Base-by-base conservation (phyloP, 2,329 filamentous ascomycete genomes). In the Clonostachys solani region DNA sequence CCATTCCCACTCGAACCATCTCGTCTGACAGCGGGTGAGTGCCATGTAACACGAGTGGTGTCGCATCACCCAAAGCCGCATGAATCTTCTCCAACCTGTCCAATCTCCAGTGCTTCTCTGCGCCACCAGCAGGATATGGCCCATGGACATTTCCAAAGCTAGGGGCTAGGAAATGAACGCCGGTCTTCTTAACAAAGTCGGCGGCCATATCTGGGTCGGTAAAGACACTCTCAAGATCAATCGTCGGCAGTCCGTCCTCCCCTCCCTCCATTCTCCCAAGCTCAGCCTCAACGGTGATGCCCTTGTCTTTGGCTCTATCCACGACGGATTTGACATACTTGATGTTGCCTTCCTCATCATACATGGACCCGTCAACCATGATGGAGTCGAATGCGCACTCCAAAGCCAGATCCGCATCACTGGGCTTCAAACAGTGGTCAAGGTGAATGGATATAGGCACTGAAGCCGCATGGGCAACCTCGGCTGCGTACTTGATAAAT, bases 91-190 rank as follows among this genome's bases (percentile, higher is more conserved):
- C 43, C 7, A 42, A 5, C 41, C 41, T 16, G 19, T 42, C n/a
- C 7, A 23, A 85, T 56, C 87, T 83, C 17, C 86, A 62, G 59
- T 75, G 71, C 18, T 83, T 79, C 23, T 29, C 23, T 29, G 23
- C 23, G 0, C 85, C 85, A 15, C 78, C 66, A 1, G 80, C 75
- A 0, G 86, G 85, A 64, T 90, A 90, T 55, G 83, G 80, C 6
- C 86, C 86, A 65, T 90, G 87, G 40, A 90, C 83, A 55, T 90
- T 90, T 3, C 86, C 87, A 65, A 90, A 88, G 1, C 84, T 84
- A 1, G 86, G 87, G 4, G 87, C 87, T 13, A 91, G 68, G 69
- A 84, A 85, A 56, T 90, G 83, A 57, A 90, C 86, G 1, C 85
- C 86, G 12, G 84, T 86, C 3, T 71, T 75, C 3, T 71, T 75